Evolutionary conservation across 2,329 filamentous ascomycete genomes (phyloP), one percentile per base, ranked within the genome.

Genomic region (Zymoseptoria pseudotritici): DNA sequence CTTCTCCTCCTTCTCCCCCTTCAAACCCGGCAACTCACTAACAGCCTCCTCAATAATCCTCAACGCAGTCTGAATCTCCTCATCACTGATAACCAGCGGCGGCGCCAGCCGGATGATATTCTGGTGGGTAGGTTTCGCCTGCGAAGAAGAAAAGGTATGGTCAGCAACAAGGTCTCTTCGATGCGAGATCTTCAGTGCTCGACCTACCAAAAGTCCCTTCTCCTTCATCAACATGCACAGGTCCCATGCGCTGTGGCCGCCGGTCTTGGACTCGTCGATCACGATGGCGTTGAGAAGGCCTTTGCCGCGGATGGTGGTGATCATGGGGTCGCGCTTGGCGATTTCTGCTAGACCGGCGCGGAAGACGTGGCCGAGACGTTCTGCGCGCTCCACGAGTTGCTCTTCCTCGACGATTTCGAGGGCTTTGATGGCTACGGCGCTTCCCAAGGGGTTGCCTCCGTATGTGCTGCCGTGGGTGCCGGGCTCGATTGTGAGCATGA

Each of bases 31-130:
- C 57, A 99, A 82, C 76, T 97, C 92, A 66, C 82, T 80, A 70
- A 97, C 81, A 13, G 93, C 87, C 72, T 92, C 86, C 63, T 86
- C 82, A 72, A 99, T 96, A 70, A 94, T 93, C 56, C 75, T 75
- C 58, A 97, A 74, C 1, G 93, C 88, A 71, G 86, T 83, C 67
- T 86, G 82, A 66, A 99, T 87, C 77, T 99, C 86, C 61, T 87
- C 83, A 71, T 97, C 91, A 24, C 87, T 91, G 71, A 99, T 97
- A 66, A 99, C 91, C 58, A 99, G 81, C 20, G 94, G 94, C 53
- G 94, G 94, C n/a, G 94, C 94, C 63, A 99, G 88, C 60, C 94
- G 89, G 74, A 99, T 99, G 75, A 99, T 97, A 77, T 97, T 97
- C 72, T 96, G 88, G 76, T 99, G 94, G 6, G 94, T 99, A 29